Base-by-base conservation (phyloP, 352 stramenopile genomes). In the Phytophthora pistaciae region DNA sequence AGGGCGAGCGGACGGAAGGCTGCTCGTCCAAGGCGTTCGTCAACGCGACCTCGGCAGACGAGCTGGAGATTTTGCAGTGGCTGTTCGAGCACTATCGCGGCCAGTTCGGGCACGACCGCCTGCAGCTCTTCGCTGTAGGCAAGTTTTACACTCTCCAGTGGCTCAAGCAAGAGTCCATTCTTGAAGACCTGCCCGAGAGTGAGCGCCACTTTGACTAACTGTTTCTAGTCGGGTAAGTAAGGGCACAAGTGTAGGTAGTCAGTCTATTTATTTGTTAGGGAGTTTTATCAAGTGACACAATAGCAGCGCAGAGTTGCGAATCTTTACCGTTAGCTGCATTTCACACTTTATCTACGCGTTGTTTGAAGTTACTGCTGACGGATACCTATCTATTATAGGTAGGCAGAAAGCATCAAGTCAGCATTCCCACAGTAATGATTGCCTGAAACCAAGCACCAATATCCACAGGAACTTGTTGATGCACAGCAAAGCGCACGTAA, bases 111-210 rank as follows among this genome's bases (percentile, higher is more conserved):
- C 60, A 56, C 14, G 75, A 82, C 14, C 71, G 62, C 0, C 60
- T 82, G n/a, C 67, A 78, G 29, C 33, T 82, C 50, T 82, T 74
- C 55, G 75, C 75, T 23, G 63, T 77, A 13, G 71, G 69, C 67
- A 82, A 79, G 60, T 82, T 82, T 54, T 79, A 82, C 60, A 70
- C 73, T 3, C 27, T 78, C 29, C 59, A 72, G 16, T 82, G 75
- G 75, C 60, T 82, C 18, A 82, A 82, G 49, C 52, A 73, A 20
- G 55, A 75, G 33, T 49, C 46, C 25, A 67, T 64, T 5, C 18
- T 40, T 20, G 65, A 65, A 60, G 70, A 77, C 66, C 20, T 74
- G 13, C 66, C 70, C 7, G 65, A 77, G 60, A 77, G 70, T 31
- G 70, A 74, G 50, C 66, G 55, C 42, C 59, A 74, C 52, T 75